Evolutionary conservation across 176 grass and related monocot genomes (phyloP).

Genomic region (Carex littledalei): DNA sequence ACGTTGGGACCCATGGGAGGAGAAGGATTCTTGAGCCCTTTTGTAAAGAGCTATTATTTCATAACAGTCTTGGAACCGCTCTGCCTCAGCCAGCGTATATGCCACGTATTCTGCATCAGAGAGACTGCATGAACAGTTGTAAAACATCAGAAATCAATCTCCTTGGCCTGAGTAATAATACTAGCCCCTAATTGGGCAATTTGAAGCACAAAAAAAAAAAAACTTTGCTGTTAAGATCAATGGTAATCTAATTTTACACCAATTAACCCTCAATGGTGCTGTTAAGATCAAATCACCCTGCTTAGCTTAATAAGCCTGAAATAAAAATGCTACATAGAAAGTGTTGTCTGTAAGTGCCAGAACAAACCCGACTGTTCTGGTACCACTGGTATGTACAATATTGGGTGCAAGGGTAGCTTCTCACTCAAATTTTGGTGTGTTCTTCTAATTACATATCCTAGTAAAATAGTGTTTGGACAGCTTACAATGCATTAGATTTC

Average conservation of each 20-base stretch:
- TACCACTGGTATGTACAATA: background rate
- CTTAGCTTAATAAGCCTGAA: background rate
- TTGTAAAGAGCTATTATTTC: conserved; percentile 95
- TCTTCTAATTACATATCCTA: background rate
- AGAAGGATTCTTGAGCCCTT: conserved; percentile 98
- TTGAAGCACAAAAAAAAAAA: background rate
- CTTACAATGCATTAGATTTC: background rate
- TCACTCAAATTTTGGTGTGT: background rate
- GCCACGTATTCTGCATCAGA: conserved; percentile 84
- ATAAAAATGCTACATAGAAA: background rate
- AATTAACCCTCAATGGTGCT: background rate
- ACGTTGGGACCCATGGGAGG: conserved; percentile 48
- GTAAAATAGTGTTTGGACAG: background rate
- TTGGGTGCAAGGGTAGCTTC: background rate
- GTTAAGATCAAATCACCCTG: background rate
- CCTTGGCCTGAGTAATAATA: background rate
- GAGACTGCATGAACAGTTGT: conserved; percentile 59
- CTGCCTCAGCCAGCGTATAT: conserved; percentile 85
- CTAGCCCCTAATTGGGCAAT: background rate
- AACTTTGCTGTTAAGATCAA: too few relatives aligned
- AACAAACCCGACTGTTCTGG: background rate
- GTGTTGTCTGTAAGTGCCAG: background rate
- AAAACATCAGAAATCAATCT: background rate
- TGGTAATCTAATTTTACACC: background rate
- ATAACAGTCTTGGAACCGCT: conserved; percentile 94